Evolutionary conservation across 1,284 basidiomycete genomes (phyloP), one percentile per base, ranked within the genome.

Genomic region (Trametes versicolor): DNA sequence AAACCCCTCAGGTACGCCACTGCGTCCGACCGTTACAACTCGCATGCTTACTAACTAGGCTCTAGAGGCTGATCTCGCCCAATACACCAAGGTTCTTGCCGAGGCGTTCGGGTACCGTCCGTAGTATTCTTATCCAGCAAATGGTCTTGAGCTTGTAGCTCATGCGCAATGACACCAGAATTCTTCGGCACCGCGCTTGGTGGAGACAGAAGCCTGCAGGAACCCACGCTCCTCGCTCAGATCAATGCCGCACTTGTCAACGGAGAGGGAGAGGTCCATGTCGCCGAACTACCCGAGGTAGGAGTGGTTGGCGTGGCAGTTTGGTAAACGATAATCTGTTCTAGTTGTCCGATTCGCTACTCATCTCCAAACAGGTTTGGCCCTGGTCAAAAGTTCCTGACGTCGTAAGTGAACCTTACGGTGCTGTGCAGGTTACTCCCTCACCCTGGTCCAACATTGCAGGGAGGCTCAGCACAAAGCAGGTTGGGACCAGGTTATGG

Each of bases 401-500:
- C 23, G 19, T 53, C 62, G 70, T 67, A 4, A 49, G 62, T 62
- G 15, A 19, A 47, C 1, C 1, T 19, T 34, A 7, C 2, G 4
- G 27, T 17, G 10, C 23, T 17, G 4, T 29, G 4, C n/a, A 17
- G 25, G 4, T 2, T 9, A 8, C 3, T 7, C 23, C 21, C 23
- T 25, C 2, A 5, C 17, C 17, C 4, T 2, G 19, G 17, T 2
- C 5, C 23, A n/a, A n/a, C n/a, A 8, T 47, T 12, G 6, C 52
- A 70, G 68, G 4, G 58, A 67, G 4, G 61, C 56, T 4, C 68
- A 70, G 43, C 60, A 58, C 12, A 61, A 67, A 1, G 65, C 61
- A 0, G 68, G 68, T 4, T 70, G 68, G 68, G 43, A 67, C 34
- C 25, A 70, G 15, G 23, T 67, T 45, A 58, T 71, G 48, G 61